Conservation (phyloP, 106 monocot genomes). For the Platanthera guangdongensis region DNA sequence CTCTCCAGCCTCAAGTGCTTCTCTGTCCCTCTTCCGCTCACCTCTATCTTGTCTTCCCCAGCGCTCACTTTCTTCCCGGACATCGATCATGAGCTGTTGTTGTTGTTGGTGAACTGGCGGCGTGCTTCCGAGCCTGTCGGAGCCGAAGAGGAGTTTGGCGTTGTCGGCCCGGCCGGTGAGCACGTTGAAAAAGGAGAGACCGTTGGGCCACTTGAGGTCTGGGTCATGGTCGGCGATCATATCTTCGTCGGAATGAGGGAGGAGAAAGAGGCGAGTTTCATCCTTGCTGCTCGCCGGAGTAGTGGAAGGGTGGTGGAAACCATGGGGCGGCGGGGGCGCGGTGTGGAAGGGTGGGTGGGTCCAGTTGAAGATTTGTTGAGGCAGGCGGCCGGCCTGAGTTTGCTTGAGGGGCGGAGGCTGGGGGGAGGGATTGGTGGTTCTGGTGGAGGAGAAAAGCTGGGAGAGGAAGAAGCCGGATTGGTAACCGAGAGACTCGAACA, state of each 20-base stretch:
- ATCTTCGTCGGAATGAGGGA: too few relatives aligned
- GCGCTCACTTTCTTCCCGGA: constrained; percentile 2
- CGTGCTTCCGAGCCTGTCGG: too few relatives aligned
- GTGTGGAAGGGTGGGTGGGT: constrained; percentile 23
- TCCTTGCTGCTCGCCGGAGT: constrained; percentile 5
- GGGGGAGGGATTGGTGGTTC: constrained; percentile 10
- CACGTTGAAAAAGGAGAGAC: too few relatives aligned
- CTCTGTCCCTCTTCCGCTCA: constrained; percentile 11
- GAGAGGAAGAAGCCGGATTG: too few relatives aligned
- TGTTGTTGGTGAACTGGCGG: too few relatives aligned
- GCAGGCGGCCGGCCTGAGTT: constrained; percentile 21
- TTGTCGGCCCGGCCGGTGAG: too few relatives aligned
- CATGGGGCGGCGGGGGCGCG: constrained; percentile 3
- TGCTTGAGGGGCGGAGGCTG: constrained; percentile 28
- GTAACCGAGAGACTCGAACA: too few relatives aligned
- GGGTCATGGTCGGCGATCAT: too few relatives aligned
- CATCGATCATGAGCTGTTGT: too few relatives aligned
- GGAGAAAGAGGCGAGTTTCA: too few relatives aligned
- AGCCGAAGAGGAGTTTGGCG: too few relatives aligned
- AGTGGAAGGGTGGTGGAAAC: constrained; percentile 23
- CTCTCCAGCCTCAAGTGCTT: constrained; percentile 40
- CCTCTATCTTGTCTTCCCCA: background rate
- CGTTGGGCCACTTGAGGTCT: too few relatives aligned
- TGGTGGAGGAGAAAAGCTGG: constrained; percentile 68
- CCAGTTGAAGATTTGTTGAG: constrained; percentile 54